A percentile compares a stretch with the other conserved stretches of the same genome.
phyloP scores from a whole-genome alignment of 164 flowering plant species.

The Tetrastigma voinierianum region DNA sequence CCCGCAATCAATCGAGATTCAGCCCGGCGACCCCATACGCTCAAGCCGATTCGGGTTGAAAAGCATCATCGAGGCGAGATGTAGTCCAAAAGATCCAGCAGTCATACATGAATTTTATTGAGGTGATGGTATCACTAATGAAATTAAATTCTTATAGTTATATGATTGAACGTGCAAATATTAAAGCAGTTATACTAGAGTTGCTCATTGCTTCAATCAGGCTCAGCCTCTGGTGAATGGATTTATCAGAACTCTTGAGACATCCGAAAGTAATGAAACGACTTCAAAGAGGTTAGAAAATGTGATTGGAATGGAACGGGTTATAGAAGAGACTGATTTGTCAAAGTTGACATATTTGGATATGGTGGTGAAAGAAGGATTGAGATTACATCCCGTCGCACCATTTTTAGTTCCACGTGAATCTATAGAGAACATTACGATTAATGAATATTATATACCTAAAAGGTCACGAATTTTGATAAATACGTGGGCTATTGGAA shows the following conservation, averaged over 20 bases:
- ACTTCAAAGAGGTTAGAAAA: conserved; percentile 16
- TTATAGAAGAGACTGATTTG: conserved; percentile 29
- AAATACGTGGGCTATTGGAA: conserved; percentile 29
- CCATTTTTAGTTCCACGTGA: conserved; percentile 34
- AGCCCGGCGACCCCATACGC: too few relatives aligned
- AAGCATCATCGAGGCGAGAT: conserved; percentile 10
- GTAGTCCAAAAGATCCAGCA: not conserved
- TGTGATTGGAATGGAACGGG: conserved; percentile 15
- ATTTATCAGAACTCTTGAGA: too few relatives aligned
- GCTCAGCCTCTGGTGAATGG: too few relatives aligned
- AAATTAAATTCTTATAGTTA: not conserved
- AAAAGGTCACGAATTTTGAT: conserved; percentile 21
- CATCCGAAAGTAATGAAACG: conserved; percentile 9
- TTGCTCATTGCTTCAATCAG: too few relatives aligned
- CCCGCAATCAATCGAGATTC: too few relatives aligned
- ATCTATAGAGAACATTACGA: conserved; percentile 18
- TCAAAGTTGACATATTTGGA: conserved; percentile 21
- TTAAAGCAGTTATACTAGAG: not conserved
- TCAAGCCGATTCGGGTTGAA: too few relatives aligned
- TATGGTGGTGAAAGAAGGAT: conserved; percentile 33
- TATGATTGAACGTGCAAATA: not conserved
- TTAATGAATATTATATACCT: conserved; percentile 23
- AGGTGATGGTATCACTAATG: conserved; percentile 12
- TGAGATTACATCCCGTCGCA: conserved; percentile 33
- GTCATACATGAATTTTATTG: conserved; percentile 8